Evolutionary conservation across 306 rosid species (phyloP), one percentile per base, ranked within the genome.

Genomic region (Sicyos baderoa): DNA sequence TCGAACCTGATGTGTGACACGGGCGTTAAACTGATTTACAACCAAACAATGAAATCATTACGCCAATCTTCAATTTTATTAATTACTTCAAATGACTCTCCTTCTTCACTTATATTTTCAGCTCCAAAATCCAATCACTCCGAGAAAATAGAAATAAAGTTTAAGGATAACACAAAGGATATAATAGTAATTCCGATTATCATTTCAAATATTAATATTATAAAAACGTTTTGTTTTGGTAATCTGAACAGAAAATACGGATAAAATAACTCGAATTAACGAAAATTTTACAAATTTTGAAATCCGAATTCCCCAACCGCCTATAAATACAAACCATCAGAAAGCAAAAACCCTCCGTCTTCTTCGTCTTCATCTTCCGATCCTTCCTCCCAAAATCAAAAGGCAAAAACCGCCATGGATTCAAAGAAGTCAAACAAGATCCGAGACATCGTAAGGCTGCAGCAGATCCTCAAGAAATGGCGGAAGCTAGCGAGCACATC

Each of bases 391-490:
- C 15, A 27, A 37, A 32, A n/a, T n/a, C 7, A 54, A 71, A 40
- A 71, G 47, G 4, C 2, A 72, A 17, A 57, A n/a, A 23, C 13
- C 59, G 60, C 56, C 66, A 87, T 86, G 89, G 93, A 89, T 79
- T 76, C 82, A 68, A 89, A 85, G 87, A 93, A 86, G 71, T 83
- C 91, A 21, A 93, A 88, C 89, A 93, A 85, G 81, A 93, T 93
- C 79, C 84, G 88, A 62, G 89, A 93, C 3, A 93, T 93, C 48
- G 98, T 88, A 40, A 89, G 98, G 77, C 98, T 93, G 82, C 93
- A 82, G 61, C 95, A 89, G 81, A 84, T 93, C 79, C 87, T 93
- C 11, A 93, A 89, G 89, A 93, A 87, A 71, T 89, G 98, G 98
- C 86, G 95, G 82, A 93, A 86, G 78, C 68, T 76, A 4, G 95